A percentile compares a stretch with the other conserved stretches of the same genome.
Conservation (phyloP, 352 stramenopile species). For the Phytopythium sindhum region DNA sequence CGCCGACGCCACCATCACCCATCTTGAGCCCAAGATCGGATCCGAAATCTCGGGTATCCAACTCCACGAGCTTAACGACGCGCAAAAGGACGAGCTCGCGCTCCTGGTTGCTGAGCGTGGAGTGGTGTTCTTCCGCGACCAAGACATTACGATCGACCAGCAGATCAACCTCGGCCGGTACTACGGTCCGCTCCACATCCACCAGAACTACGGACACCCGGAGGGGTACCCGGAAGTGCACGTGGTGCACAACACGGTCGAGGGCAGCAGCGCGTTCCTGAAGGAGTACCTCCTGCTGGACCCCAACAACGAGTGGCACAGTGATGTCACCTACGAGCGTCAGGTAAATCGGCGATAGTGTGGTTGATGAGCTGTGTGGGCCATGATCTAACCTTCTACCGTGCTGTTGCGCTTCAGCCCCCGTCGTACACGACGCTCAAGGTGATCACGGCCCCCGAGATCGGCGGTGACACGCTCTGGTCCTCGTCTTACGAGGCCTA, state of each 20-base stretch:
- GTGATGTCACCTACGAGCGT: conserved; percentile 23
- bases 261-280: conserved; percentile 11
- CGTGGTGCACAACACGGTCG: conserved; percentile 15
- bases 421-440: conserved; percentile 34
- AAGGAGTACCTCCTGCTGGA: conserved; percentile 9
- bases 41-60: conserved; percentile 24
- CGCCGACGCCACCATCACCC: conserved; percentile 11
- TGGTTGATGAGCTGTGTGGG: no score
- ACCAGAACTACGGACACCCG: conserved; percentile 19
- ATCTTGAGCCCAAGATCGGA: conserved; percentile 21
- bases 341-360: no score
- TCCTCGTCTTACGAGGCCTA: conserved; percentile 35
- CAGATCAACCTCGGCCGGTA: conserved; percentile 22
- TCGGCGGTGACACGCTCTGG: conserved; percentile 42
- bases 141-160: conserved; percentile 15
- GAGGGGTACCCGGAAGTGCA: conserved; percentile 22
- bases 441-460: conserved; percentile 22
- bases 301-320: conserved; percentile 21
- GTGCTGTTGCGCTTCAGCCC: conserved; percentile 1
- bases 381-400: no score
- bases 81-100: conserved; percentile 18
- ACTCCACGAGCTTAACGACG: conserved; percentile 28
- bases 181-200: conserved; percentile 31
- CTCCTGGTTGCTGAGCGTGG: conserved; percentile 11
- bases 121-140: conserved; percentile 21